Conservation (phyloP, 495 filamentous ascomycete species). For the Rhypophila decipiens region DNA sequence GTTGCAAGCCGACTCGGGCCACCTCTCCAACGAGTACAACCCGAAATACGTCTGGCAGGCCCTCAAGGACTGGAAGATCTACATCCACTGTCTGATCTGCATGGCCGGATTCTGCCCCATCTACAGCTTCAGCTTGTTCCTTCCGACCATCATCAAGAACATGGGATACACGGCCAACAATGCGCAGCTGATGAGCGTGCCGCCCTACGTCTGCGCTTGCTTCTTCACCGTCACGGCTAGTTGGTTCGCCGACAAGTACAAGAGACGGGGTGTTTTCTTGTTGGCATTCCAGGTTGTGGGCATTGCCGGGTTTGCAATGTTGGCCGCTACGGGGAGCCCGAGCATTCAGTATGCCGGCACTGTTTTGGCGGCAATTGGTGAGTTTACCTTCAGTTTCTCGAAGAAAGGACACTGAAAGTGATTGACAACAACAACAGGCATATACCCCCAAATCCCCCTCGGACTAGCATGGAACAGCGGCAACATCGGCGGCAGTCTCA, state of each 20-base stretch:
- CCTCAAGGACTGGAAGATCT: conserved; percentile 61
- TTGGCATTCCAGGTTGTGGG: conserved; percentile 40
- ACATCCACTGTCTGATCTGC: conserved; percentile 38
- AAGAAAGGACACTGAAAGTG: not conserved
- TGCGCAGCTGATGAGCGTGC: conserved; percentile 54
- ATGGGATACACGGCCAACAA: conserved; percentile 53
- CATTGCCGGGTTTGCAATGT: conserved; percentile 58
- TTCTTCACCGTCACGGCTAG: conserved; percentile 44
- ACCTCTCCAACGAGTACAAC: conserved; percentile 63
- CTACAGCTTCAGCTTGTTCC: conserved; percentile 61
- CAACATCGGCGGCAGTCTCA: conserved; percentile 68
- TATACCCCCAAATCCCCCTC: conserved; percentile 66
- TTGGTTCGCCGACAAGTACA: conserved; percentile 45
- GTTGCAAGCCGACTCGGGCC: conserved; percentile 50
- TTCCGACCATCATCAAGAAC: conserved; percentile 56
- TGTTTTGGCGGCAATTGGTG: conserved; percentile 48
- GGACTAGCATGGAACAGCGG: conserved; percentile 71
- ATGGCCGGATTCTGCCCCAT: conserved; percentile 31
- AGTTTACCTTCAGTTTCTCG: not conserved
- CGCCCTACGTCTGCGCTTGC: conserved; percentile 52
- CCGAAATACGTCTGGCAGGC: conserved; percentile 62
- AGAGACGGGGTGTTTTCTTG: conserved; percentile 46
- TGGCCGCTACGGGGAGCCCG: conserved; percentile 47
- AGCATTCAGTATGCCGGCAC: conserved; percentile 63
- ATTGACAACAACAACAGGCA: conserved; percentile 35